phyloP scores from a whole-genome alignment of 2,329 filamentous ascomycete species.

The Ascochyta pisi region DNA sequence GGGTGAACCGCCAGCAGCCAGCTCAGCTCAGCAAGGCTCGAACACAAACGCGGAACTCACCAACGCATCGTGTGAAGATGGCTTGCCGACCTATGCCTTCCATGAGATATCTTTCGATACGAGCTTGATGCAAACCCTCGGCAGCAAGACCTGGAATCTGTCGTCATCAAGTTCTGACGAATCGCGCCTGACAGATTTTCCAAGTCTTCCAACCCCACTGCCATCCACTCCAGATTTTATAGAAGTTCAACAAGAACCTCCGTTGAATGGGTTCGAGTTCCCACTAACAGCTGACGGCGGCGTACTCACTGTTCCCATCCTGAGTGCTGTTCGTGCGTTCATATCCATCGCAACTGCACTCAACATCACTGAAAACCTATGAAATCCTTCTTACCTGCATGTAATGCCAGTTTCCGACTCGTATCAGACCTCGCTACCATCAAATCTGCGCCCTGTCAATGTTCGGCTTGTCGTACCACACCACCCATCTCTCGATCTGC shows the following conservation, averaged over 20 bases:
- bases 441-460: constrained; percentile 59
- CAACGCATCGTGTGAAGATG: neutral
- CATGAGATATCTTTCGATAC: constrained; percentile 1
- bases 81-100: neutral
- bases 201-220: constrained; percentile 2
- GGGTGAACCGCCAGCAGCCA: neutral
- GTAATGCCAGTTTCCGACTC: constrained; percentile 19
- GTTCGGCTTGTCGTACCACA: constrained; percentile 60
- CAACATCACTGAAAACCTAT: constrained; percentile 21
- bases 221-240: neutral
- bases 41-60: neutral
- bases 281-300: constrained; percentile 23
- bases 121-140: neutral
- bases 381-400: constrained; percentile 29
- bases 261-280: constrained; percentile 3
- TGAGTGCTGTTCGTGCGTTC: constrained; percentile 33
- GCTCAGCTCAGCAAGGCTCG: neutral
- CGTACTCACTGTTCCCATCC: constrained; percentile 50
- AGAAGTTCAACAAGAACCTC: neutral
- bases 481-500: constrained; percentile 64
- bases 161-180: neutral
- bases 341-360: constrained; percentile 24
- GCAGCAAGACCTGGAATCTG: neutral
- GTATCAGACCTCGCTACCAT: constrained; percentile 15
- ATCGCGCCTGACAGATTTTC: neutral